Evolutionary conservation across 805 yeast species (phyloP).

Genomic region (Lachancea waltii): DNA sequence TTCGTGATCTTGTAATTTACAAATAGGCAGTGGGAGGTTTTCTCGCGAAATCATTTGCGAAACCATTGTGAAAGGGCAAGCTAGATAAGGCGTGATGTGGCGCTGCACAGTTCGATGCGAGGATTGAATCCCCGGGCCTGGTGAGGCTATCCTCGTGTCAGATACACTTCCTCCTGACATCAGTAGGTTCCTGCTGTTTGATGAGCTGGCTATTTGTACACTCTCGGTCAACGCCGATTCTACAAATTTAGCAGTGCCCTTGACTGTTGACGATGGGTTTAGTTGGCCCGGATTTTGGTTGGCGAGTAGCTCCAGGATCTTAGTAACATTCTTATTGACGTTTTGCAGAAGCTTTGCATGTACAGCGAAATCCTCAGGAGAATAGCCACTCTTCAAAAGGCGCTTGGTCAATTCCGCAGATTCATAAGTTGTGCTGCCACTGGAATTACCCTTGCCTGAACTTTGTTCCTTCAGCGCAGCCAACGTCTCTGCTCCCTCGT

Average conservation of each 20-base stretch:
- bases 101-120: constrained; percentile 11
- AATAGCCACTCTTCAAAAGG: constrained; percentile 16
- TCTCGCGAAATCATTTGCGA: constrained; percentile 16
- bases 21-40: constrained; percentile 15
- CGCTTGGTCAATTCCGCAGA: constrained; percentile 14
- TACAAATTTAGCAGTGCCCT: not conserved
- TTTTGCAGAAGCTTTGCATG: constrained; percentile 14
- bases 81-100: constrained; percentile 12
- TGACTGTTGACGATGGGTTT: not conserved
- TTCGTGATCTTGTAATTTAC: constrained; percentile 13
- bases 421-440: constrained; percentile 2
- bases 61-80: constrained; percentile 14
- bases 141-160: constrained; percentile 2
- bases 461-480: not conserved
- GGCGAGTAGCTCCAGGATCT: constrained; percentile 11
- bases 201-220: constrained; percentile 3
- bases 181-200: not conserved
- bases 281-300: not conserved
- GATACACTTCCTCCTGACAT: not conserved
- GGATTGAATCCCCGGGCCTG: constrained; percentile 6
- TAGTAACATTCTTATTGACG: constrained; percentile 14
- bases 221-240: constrained; percentile 6
- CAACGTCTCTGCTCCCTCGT: constrained; percentile 1
- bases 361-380: constrained; percentile 12
- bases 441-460: not conserved